Evolutionary conservation across 495 filamentous ascomycete species (phyloP), one percentile per base, ranked within the genome.

Genomic region (Lepidopterella palustris): DNA sequence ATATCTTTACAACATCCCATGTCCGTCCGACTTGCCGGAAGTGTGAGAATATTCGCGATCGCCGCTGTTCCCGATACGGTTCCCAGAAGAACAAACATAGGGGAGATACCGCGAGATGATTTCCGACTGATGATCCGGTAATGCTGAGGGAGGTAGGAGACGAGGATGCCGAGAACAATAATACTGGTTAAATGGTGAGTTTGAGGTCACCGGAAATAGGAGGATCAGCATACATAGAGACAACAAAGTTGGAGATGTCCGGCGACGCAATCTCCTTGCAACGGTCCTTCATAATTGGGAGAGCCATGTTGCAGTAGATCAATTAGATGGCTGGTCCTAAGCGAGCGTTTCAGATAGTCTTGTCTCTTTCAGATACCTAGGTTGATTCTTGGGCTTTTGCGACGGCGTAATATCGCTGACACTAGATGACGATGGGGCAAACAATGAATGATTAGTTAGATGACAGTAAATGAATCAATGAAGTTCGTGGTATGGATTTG

Each of bases 101-200:
- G 92, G 27, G 90, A 96, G 53, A 98, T 92, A 48, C 93, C 93
- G 74, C 92, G 90, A n/a, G 95, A 96, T 47, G 88, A 92, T 51
- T 87, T 83, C 31, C 90, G 83, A 42, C 80, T 73, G 63, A 95
- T 88, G 76, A 98, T 97, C 59, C 92, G 89, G 70, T 85, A 78
- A 72, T 97, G 93, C 71, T 98, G 93, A 1, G 93, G 95, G 26
- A 96, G 82, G 73, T 98, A 98, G 59, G 92, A 97, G 59, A 92
- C 71, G 55, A 97, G 76, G 71, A 98, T 95, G 49, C 95, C 93
- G 65, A 96, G 67, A 66, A 97, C 77, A 62, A 98, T 89, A 65
- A 96, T 72, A 64, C 90, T 95, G 15, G 24, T 13, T 24, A 10
- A 15, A 25, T 26, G 5, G 23, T 50, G 9, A 50, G 47, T 24